Conservation (phyloP, 345 rosid genomes). For the Garcia nutans region DNA sequence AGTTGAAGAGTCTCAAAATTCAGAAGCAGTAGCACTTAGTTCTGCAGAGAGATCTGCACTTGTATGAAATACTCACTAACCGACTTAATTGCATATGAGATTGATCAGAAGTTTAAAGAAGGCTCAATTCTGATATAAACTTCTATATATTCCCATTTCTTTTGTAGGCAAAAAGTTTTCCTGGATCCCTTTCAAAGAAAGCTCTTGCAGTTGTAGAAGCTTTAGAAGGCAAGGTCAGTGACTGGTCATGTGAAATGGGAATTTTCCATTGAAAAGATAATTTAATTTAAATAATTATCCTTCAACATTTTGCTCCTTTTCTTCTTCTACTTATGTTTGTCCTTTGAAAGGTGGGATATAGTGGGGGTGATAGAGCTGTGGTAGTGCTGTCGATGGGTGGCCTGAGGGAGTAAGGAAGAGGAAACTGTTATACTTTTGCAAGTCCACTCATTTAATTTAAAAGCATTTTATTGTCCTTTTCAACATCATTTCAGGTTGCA, state of each 20-base stretch:
- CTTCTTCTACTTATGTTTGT: not conserved
- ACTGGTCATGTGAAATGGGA: constrained; percentile 9
- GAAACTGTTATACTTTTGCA: not conserved
- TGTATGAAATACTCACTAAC: constrained; percentile 44
- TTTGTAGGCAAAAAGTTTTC: constrained; percentile 77
- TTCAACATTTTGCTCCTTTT: not conserved
- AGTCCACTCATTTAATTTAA: too few species aligned
- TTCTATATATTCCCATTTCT: constrained; percentile 18
- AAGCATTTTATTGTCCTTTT: not conserved
- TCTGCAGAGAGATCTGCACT: constrained; percentile 63
- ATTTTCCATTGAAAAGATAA: not conserved
- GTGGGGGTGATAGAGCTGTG: not conserved
- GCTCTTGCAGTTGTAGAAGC: constrained; percentile 70
- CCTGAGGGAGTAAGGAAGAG: not conserved
- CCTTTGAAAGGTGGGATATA: not conserved
- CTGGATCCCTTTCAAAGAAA: constrained; percentile 62
- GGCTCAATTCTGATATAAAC: not conserved
- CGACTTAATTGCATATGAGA: constrained; percentile 6
- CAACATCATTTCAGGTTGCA: not conserved
- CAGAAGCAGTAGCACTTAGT: constrained; percentile 47
- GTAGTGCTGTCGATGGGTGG: not conserved
- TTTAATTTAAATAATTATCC: constrained; percentile 7
- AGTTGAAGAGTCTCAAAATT: constrained; percentile 57
- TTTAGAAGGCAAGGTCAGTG: constrained; percentile 90
- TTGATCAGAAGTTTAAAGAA: not conserved